Evolutionary conservation across 1,284 basidiomycete species (phyloP), one percentile per base, ranked within the genome.

Genomic region (Mycena citricolor): DNA sequence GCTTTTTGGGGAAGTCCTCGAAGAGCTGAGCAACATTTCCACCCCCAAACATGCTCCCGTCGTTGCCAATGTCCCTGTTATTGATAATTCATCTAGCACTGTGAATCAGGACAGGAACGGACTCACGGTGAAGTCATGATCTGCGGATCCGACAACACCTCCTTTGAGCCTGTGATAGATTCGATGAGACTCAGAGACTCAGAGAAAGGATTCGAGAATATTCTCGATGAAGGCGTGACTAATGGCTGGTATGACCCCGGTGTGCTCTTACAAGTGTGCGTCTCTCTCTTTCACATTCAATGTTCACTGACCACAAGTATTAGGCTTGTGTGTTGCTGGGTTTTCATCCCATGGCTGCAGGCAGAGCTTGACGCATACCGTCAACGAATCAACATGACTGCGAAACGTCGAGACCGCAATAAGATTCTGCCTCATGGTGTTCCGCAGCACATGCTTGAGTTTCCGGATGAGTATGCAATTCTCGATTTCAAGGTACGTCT

Each of bases 321-420:
- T 38, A 69, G 68, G 1, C 44, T 67, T 4, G 51, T 68, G 1
- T 71, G 70, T 41, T 58, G 49, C 1, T 70, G 60, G 59, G 34
- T 71, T 17, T 58, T 57, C 11, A 65, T 71, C 21, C 69, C 69
- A 1, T 71, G 57, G 56, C 39, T 71, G 8, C 69, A 73, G 41
- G 10, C 10, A 0, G 64, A 71, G 44, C 55, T 70, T 1, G 61
- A 72, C 51, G 30, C 34, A 1, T 68, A 52, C 42, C 21, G 32
- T 7, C 13, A 45, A 2, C 32, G 34, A 3, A 36, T 48, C 22
- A 71, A 70, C 36, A 36, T 13, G 6, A 63, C 46, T 0, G 30
- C 42, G 1, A 52, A 52, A 2, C 55, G 57, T 2, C 48, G 53
- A 1, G 55, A 66, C 40, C 43, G 48, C 16, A 40, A 64, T 44